Evolutionary conservation across 2,329 filamentous ascomycete species (phyloP).

Genomic region (Geoglossum cookeanum): DNA sequence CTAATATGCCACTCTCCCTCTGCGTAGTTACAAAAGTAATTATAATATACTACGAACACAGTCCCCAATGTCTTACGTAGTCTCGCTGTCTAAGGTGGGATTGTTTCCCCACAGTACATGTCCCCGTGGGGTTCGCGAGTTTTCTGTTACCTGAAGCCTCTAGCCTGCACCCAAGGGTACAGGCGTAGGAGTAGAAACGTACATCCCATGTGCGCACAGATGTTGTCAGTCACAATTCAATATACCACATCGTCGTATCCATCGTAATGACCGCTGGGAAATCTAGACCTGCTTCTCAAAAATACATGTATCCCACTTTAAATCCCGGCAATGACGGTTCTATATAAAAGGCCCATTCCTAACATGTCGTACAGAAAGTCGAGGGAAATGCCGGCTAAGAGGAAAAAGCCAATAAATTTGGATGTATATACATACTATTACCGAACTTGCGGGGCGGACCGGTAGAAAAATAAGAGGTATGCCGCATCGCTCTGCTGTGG

Average conservation of each 20-base stretch:
- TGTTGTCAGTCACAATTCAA: neutral
- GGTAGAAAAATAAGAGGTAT: conserved; percentile 4
- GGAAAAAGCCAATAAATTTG: neutral
- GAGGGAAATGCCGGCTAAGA: neutral
- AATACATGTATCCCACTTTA: neutral
- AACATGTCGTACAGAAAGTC: neutral
- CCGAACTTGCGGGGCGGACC: neutral
- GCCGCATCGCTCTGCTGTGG: neutral
- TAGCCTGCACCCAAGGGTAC: too few relatives aligned
- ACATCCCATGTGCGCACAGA: too few relatives aligned
- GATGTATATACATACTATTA: neutral
- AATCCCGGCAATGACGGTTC: neutral
- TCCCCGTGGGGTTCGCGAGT: too few relatives aligned
- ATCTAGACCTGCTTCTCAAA: neutral
- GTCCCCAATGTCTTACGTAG: too few relatives aligned
- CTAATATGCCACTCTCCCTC: too few relatives aligned
- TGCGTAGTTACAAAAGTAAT: too few relatives aligned
- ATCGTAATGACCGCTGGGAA: neutral
- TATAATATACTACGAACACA: too few relatives aligned
- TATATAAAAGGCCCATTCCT: neutral
- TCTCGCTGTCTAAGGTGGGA: too few relatives aligned
- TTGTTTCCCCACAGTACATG: too few relatives aligned
- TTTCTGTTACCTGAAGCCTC: too few relatives aligned
- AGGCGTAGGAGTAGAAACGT: too few relatives aligned
- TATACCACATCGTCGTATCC: neutral